Base-by-base conservation (phyloP, 2,329 filamentous ascomycete genomes). In the Trichoderma koningii region DNA sequence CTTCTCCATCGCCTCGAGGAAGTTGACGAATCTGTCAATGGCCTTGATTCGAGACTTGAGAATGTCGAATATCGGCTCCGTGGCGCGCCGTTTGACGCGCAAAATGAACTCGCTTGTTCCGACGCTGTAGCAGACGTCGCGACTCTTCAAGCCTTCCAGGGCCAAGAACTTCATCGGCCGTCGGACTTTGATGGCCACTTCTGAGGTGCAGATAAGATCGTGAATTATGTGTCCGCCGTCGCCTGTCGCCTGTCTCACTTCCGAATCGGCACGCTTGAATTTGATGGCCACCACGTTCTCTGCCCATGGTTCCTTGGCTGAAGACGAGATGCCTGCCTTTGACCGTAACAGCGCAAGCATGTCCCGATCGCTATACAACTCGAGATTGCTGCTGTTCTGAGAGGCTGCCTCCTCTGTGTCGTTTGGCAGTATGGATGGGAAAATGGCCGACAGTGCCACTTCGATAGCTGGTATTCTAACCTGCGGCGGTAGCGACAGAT, bases 11-110 rank as follows among this genome's bases (percentile, higher is more conserved):
- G 88, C 86, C 51, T 87, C 83, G 28, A 92, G 80, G 71, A 91
- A 91, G 50, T 84, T 83, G 45, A 92, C 87, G 30, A 95, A 81
- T 21, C 89, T 85, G 71, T 90, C 86, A 65, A 95, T 85, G 14
- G 87, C 85, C 69, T 86, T 83, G 52, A 93, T 79, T 30, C 87
- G 83, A 57, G 82, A 79, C 67, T 81, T 79, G 21, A 93, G 80
- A n/a, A 81, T 77, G 4, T 83, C 80, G 4, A 92, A 75, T 15
- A 89, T 81, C 0, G 87, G 80, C 51, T 80, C 78, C 21, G 88
- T 88, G 52, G 89, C 83, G 2, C 80, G 77, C 0, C 85, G 83
- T 10, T 83, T 81, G 44, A 92, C 77, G 7, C 83, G 80, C 61
- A 92, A 78, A 17, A 82, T 82, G 73, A 92, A 89, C 63, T 85